These are phyloP conservation scores for Xylaria nigripes DNA, from an alignment of 495 filamentous ascomycete species.

Conservation along the genomic window DNA sequence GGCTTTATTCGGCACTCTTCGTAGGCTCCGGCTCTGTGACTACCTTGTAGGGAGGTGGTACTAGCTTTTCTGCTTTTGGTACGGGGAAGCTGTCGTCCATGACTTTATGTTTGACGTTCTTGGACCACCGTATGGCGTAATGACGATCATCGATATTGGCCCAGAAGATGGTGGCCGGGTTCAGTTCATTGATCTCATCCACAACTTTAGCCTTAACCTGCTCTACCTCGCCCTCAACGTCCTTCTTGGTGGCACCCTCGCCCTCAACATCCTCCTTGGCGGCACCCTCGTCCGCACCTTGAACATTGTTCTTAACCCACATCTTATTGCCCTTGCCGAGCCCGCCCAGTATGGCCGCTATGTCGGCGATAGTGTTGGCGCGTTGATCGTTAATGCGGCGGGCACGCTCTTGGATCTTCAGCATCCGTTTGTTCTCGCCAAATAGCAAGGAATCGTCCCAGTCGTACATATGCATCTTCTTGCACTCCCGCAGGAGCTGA, in stretches of 20 bases:
- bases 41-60: too few relatives aligned
- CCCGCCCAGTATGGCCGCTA: constrained; percentile 65
- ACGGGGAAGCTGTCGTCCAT: constrained; percentile 5
- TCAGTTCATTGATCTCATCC: constrained; percentile 6
- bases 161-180: constrained; percentile 56
- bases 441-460: constrained; percentile 50
- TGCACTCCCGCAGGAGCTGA: constrained; percentile 75
- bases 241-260: constrained; percentile 12
- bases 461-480: constrained; percentile 55
- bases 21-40: neutral
- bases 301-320: too few relatives aligned
- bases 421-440: constrained; percentile 35
- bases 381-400: constrained; percentile 73
- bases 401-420: constrained; percentile 50
- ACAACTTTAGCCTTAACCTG: neutral
- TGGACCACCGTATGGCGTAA: constrained; percentile 60
- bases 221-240: constrained; percentile 7
- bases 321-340: constrained; percentile 40
- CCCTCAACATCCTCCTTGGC: constrained; percentile 24
- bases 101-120: constrained; percentile 51
- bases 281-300: constrained; percentile 20
- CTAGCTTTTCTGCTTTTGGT: neutral
- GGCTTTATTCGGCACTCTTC: neutral
- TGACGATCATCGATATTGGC: constrained; percentile 54
- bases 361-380: constrained; percentile 78